Base-by-base conservation (phyloP, 257 asterid species). In the Solanum chiquidenum region DNA sequence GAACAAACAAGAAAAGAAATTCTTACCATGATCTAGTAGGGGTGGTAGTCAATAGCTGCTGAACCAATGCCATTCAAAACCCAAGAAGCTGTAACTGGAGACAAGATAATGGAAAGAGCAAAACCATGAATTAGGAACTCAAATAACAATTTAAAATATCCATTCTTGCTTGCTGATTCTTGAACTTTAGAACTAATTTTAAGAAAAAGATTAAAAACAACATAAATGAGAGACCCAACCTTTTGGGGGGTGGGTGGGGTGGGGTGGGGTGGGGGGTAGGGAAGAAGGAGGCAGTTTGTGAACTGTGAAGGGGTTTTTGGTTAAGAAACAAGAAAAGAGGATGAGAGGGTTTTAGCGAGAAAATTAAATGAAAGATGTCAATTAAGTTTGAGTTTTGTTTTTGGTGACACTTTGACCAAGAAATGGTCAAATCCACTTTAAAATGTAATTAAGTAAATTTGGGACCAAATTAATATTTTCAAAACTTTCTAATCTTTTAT, bases 21-120 rank as follows among this genome's bases (percentile, higher is more conserved):
- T 33, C 14, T 72, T 89, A 91, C 93, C 93, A 82, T 88, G 62
- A 88, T 87, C 49, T 72, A 87, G 88, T 72, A 66, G 90, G 71
- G 34, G 38, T 49, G 85, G 89, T 79, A 66, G 89, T 86, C 31
- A 86, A 73, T 66, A 89, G 49, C 29, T 83, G 90, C 13, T 89
- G 88, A 12, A 64, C 73, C 68, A 83, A 55, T 35, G 86, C 87
- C 91, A 89, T 91, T 42, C 64, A 21, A 38, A 60, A 68, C 80
- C 84, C 34, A 77, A 18, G 37, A 71, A 86, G 55, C 80, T 49
- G 10, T 76, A 6, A 82, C 34, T 75, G 33, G 5, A 37, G 14
- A 21, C 55, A 7, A 23, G 1, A 23, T 75, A 37, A 23, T 12
- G 55, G 21, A 11, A 37, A 75, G 55, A 75, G 33, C 31, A 75